A percentile compares a stretch with the other conserved stretches of the same genome.
phyloP scores from a whole-genome alignment of 169 alveolate species.

The Ophryocystis elektroscirrha region DNA sequence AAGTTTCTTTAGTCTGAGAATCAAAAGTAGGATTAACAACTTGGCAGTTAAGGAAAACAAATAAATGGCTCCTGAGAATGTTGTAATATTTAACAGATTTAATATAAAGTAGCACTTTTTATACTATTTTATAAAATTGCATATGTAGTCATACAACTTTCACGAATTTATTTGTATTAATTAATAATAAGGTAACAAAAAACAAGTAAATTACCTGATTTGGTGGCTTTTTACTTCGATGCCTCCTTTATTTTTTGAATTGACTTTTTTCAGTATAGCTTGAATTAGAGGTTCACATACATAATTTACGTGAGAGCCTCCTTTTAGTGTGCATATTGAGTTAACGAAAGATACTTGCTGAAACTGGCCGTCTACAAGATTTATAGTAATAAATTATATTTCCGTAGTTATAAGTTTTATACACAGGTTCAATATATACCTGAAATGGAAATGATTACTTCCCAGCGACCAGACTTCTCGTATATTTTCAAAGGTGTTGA shows the following conservation, averaged over 20 bases:
- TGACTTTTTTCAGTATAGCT: conserved; percentile 60
- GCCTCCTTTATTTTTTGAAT: conserved; percentile 53
- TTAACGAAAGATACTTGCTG: conserved; percentile 94
- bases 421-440: no score
- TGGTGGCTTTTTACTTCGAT: conserved; percentile 3
- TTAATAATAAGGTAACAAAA: not conserved
- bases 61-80: conserved; percentile 47
- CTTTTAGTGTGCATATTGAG: conserved; percentile 85
- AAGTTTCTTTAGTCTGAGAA: conserved; percentile 90
- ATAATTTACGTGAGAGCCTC: conserved; percentile 95
- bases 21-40: conserved; percentile 97
- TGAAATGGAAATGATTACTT: conserved; percentile 18
- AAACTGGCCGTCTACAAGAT: conserved; percentile 36
- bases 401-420: no score
- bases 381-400: no score
- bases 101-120: no score
- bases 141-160: no score
- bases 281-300: conserved; percentile 76
- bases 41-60: conserved; percentile 85
- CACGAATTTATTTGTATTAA: not conserved
- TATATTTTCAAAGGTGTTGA: conserved; percentile 14
- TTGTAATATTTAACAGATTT: no score
- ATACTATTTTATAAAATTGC: no score
- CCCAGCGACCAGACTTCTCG: conserved; percentile 51
- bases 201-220: not conserved